phyloP scores from a whole-genome alignment of 768 basidiomycete species.

The Gloeopeniophorella convolvens region DNA sequence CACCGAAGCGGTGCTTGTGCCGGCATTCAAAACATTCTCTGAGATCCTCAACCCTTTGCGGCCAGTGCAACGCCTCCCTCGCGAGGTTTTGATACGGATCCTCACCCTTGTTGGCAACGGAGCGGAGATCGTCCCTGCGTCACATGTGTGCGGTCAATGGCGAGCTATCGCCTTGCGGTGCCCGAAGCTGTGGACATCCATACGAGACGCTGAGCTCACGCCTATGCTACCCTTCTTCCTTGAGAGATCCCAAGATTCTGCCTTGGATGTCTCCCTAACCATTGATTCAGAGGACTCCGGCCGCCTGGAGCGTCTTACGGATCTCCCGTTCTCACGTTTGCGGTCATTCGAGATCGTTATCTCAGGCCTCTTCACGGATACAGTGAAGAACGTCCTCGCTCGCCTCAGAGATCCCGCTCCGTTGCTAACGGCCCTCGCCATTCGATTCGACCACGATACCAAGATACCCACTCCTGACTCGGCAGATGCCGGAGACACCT shows the following conservation, averaged over 20 bases:
- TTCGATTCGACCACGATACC: constrained; percentile 2
- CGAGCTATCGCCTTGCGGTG: neutral
- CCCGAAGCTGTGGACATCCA: constrained; percentile 1
- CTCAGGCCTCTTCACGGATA: neutral
- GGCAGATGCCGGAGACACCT: neutral
- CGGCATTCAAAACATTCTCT: constrained; percentile 3
- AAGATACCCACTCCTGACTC: neutral
- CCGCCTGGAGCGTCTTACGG: constrained; percentile 3
- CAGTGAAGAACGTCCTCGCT: neutral
- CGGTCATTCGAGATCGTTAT: constrained; percentile 3
- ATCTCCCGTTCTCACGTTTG: constrained; percentile 6
- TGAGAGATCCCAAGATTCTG: neutral
- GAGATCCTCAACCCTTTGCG: neutral
- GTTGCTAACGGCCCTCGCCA: neutral
- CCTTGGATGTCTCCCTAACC: neutral
- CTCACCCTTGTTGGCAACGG: constrained; percentile 6
- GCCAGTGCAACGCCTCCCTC: constrained; percentile 3
- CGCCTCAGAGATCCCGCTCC: neutral
- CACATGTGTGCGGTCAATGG: constrained; percentile 5
- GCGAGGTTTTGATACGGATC: neutral
- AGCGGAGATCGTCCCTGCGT: neutral
- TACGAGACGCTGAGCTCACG: neutral
- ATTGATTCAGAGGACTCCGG: neutral
- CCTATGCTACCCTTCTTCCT: neutral
- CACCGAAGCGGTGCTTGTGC: constrained; percentile 1